Evolutionary conservation across 495 filamentous ascomycete genomes (phyloP), one percentile per base, ranked within the genome.

Genomic region (Polyplosphaeria fusca): DNA sequence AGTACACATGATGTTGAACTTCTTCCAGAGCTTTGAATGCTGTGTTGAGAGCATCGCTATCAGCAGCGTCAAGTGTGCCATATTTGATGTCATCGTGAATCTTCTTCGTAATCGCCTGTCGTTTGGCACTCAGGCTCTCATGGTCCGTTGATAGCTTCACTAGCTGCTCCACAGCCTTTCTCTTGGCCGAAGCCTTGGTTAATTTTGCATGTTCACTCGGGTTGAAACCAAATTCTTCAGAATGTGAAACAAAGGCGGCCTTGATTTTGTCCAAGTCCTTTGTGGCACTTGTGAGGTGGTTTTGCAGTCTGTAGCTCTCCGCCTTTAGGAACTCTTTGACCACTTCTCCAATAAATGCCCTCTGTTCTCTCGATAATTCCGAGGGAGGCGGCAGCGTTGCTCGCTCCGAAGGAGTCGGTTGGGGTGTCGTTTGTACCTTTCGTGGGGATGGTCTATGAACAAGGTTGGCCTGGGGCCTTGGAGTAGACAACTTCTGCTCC

Each of bases 11-110:
- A 1, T 22, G 16, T 28, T 63, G 51, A 12, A 47, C 25, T 27
- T 58, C 60, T 37, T 63, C 42, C 9, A 58, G n/a, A 2, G 54
- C 25, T 23, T 58, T 55, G 35, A 48, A 49, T 12, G 51, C 27
- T 16, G 41, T 53, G 35, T 63, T 52, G 0, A 44, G 32, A 5
- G 23, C 22, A 44, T 54, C 30, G 19, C 52, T 47, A 39, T 56
- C 47, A 7, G 22, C 24, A 1, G 18, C 19, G 18, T 51, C 28
- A 38, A 54, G 42, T 12, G 19, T 12, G 7, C 59, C 59, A 1
- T 13, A 4, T 16, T 62, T 45, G 20, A 62, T 37, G 19, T 62
- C 52, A 30, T 52, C 16, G 18, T 56, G 25, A 9, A 62, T 56
- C 24, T 52, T 51, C 18, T 14, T 32, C 25, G 30, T 51, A 13